These are phyloP conservation scores for Calonectria leucothoes DNA, from an alignment of 2,329 filamentous ascomycete genomes.

Conservation along the genomic window DNA sequence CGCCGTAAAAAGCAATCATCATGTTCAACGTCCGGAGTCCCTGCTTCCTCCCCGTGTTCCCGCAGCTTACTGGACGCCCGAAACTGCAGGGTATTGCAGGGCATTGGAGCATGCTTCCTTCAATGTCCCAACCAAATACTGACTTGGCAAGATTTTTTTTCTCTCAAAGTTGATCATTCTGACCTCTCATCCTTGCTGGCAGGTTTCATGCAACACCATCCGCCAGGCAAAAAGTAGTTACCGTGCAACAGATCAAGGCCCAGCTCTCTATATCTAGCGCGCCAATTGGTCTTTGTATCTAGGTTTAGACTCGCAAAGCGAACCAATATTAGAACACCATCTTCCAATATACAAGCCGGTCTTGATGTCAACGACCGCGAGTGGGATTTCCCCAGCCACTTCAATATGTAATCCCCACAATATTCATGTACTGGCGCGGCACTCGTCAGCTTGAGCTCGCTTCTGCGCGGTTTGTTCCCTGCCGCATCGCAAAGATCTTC, in stretches of 20 bases:
- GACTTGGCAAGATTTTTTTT: not conserved
- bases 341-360: not conserved
- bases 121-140: conserved; percentile 13
- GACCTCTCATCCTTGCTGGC: not conserved
- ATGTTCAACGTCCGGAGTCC: conserved; percentile 18
- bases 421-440: not conserved
- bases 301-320: not conserved
- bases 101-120: not conserved
- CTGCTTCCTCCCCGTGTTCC: conserved; percentile 20
- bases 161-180: conserved; percentile 2
- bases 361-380: not conserved
- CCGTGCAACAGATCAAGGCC: not conserved
- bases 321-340: not conserved
- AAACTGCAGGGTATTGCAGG: not conserved
- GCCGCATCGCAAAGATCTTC: conserved; percentile 9
- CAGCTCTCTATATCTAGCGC: not conserved
- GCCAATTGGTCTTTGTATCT: not conserved
- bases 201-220: not conserved
- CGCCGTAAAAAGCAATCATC: conserved; percentile 42
- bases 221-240: not conserved
- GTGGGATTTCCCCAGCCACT: not conserved
- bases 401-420: conserved; percentile 5
- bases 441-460: conserved; percentile 9
- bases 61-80: conserved; percentile 4
- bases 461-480: conserved; percentile 1